phyloP scores from a whole-genome alignment of 768 basidiomycete species.

The Royoungia palumana region DNA sequence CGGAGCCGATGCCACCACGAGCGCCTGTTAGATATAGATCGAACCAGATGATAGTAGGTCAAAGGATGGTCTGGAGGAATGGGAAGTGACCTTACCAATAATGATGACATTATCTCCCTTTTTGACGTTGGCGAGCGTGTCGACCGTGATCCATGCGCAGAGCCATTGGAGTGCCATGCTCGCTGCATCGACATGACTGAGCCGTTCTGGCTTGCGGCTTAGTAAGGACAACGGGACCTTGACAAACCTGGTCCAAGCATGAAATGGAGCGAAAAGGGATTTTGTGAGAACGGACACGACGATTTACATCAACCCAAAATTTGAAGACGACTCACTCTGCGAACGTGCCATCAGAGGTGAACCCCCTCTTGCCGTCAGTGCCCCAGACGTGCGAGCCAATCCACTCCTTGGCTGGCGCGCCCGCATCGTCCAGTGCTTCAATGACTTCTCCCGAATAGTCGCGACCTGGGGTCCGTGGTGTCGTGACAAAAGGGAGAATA shows the following conservation, averaged over 20 bases:
- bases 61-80: no score
- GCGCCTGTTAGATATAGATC: slow-evolving; percentile 21
- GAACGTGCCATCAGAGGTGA: slow-evolving; percentile 33
- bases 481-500: slow-evolving; percentile 30
- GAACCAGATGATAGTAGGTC: no score
- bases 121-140: slow-evolving; percentile 34
- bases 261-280: no score
- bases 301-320: not conserved
- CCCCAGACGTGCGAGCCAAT: slow-evolving; percentile 33
- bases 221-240: slow-evolving; percentile 27
- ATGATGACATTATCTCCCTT: slow-evolving; percentile 33
- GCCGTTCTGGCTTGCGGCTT: slow-evolving; percentile 29
- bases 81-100: slow-evolving; percentile 17
- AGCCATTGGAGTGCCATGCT: slow-evolving; percentile 35
- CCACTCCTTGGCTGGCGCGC: slow-evolving; percentile 19
- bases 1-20: slow-evolving; percentile 34
- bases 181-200: slow-evolving; percentile 26
- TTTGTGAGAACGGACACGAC: not conserved
- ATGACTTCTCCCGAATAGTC: slow-evolving; percentile 35
- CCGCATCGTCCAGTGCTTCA: slow-evolving; percentile 28
- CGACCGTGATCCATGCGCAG: slow-evolving; percentile 36
- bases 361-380: slow-evolving; percentile 32
- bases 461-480: slow-evolving; percentile 30
- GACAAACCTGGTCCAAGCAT: slow-evolving; percentile 19
- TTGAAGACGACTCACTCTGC: slow-evolving; percentile 26